phyloP scores from a whole-genome alignment of 2,329 filamentous ascomycete species.

The Colletotrichum sojae region DNA sequence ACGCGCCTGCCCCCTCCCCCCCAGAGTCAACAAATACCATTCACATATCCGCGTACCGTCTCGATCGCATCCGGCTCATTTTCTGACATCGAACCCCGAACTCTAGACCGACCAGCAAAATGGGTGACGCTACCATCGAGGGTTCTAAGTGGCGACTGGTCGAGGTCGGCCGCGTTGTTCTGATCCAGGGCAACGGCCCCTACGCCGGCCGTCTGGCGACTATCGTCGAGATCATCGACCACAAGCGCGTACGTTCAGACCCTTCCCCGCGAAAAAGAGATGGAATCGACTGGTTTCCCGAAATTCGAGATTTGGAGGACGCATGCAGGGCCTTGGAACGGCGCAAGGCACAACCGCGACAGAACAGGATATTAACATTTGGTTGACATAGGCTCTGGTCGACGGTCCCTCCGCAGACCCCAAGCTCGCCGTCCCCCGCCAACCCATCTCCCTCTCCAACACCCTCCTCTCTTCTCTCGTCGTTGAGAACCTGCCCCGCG shows the following conservation, averaged over 20 bases:
- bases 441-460: slow-evolving; percentile 85
- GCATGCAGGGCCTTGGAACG: not conserved
- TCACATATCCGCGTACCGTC: slow-evolving; percentile 44
- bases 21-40: slow-evolving; percentile 39
- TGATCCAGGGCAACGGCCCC: slow-evolving; percentile 85
- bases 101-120: slow-evolving; percentile 74
- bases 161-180: slow-evolving; percentile 97
- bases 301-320: not conserved
- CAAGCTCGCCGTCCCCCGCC: slow-evolving; percentile 86
- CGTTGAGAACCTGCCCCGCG: slow-evolving; percentile 88
- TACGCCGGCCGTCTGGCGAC: slow-evolving; percentile 88
- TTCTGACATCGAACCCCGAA: slow-evolving; percentile 41
- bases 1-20: slow-evolving; percentile 39
- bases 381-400: slow-evolving; percentile 82
- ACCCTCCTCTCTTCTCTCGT: slow-evolving; percentile 91
- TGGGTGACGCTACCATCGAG: slow-evolving; percentile 87
- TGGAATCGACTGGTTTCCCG: not conserved
- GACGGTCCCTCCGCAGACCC: slow-evolving; percentile 91
- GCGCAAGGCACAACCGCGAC: too few relatives aligned
- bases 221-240: slow-evolving; percentile 99
- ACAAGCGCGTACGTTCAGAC: slow-evolving; percentile 93
- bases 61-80: slow-evolving; percentile 26
- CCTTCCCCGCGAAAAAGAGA: slow-evolving; percentile 15
- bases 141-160: slow-evolving; percentile 93
- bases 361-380: slow-evolving; percentile 18